A percentile compares a stretch with the other conserved stretches of the same genome.
Conservation (phyloP, 306 rosid species). For the Ormosia semicastrata region DNA sequence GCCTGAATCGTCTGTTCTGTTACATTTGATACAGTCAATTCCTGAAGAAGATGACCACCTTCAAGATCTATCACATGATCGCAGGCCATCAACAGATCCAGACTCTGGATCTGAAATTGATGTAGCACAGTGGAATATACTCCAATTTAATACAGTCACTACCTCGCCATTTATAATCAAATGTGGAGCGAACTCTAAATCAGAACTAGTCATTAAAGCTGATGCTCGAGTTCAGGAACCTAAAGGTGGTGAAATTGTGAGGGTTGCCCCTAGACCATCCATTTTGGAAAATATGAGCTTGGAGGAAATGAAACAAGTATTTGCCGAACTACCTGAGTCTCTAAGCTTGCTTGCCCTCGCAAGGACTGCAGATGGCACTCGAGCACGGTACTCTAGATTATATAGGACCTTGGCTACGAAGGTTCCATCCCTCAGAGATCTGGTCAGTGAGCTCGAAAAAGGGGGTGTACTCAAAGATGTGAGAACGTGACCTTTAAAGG, state of each 20-base stretch:
- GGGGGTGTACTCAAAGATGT: slow-evolving; percentile 75
- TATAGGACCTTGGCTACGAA: slow-evolving; percentile 90
- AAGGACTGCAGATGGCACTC: slow-evolving; percentile 92
- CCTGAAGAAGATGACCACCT: slow-evolving; percentile 77
- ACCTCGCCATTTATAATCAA: slow-evolving; percentile 84
- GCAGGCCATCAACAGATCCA: slow-evolving; percentile 55
- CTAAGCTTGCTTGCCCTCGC: slow-evolving; percentile 93
- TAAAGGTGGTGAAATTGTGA: slow-evolving; percentile 87
- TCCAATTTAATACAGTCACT: slow-evolving; percentile 92
- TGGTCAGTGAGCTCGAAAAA: slow-evolving; percentile 80
- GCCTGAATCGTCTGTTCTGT: slow-evolving; percentile 20
- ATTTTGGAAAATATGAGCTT: slow-evolving; percentile 76
- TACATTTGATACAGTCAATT: slow-evolving; percentile 54
- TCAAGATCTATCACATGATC: slow-evolving; percentile 55
- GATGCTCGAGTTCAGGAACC: slow-evolving; percentile 93
- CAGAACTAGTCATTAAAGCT: slow-evolving; percentile 90
- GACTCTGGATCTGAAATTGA: slow-evolving; percentile 65
- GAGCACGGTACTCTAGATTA: slow-evolving; percentile 86
- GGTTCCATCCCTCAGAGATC: slow-evolving; percentile 84
- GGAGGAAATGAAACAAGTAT: slow-evolving; percentile 83
- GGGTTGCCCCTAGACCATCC: slow-evolving; percentile 85
- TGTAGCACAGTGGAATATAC: slow-evolving; percentile 92
- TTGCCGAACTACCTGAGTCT: slow-evolving; percentile 90
- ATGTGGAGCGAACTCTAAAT: slow-evolving; percentile 90
- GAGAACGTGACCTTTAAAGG: slow-evolving; percentile 45